Evolutionary conservation across 208 protist genomes (phyloP), one percentile per base, ranked within the genome.

Genomic region (Acanthamoeba lenticulata): DNA sequence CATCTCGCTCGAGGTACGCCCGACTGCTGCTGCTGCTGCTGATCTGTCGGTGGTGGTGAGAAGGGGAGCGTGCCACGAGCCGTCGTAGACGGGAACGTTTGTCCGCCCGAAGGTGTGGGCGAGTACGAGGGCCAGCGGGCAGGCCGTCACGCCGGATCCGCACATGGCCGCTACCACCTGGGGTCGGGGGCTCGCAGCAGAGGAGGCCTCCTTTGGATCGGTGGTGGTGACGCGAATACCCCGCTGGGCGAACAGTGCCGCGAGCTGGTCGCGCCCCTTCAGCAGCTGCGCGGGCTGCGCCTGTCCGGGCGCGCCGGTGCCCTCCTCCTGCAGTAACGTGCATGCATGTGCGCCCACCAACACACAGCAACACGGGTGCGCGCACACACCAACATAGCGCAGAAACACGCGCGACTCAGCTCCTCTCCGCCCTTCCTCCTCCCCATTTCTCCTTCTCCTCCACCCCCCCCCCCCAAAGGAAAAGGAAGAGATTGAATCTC

Each of bases 121-220:
- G 65, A 74, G 65, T 13, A 74, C 32, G 2, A 74, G 65, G 36
- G 65, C 65, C 65, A 21, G 65, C 65, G 9, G 32, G 36, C 65
- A 74, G n/a, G 65, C 65, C 15, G 65, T 74, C 32, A 74, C 65
- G 65, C 65, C 65, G 0, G 65, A 74, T 3, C 65, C 65, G 65
- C 65, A 74, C 65, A 74, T 74, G 65, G 65, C 65, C 65, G 65
- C 65, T n/a, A 74, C 65, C 17, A 15, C 52, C 52, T 57, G 52
- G 19, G 2, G n/a, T n/a, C n/a, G n/a, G n/a, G n/a, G n/a, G n/a
- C n/a, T n/a, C 52, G 52, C 21, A 27, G 52, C 21, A 60, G 52
- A 60, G 11, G 52, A 21, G 21, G 7, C 65, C 65, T 19, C 1
- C 65, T 27, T 21, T 60, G 0, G 52, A 11, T 21, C 27, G 13